Base-by-base conservation (phyloP, 805 yeast genomes). In the Spathaspora girioi region DNA sequence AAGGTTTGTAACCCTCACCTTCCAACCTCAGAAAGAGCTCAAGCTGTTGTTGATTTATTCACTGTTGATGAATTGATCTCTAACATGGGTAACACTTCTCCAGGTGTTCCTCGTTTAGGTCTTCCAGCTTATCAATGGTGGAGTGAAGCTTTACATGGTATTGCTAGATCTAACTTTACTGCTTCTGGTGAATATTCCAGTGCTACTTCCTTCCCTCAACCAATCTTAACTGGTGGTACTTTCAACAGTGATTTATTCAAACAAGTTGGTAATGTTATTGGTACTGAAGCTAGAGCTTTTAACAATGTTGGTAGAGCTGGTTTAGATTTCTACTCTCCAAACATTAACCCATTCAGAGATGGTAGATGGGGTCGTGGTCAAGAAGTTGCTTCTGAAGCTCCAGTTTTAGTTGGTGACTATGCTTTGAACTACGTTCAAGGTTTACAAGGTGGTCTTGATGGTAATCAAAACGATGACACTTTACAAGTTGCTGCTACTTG, bases 361-460 rank as follows among this genome's bases (percentile, higher is more conserved):
- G 11, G 7, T 11, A 47, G 50, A 47, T 47, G 50, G 50, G 54
- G 54, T 31, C 46, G 54, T 31, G 48, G 50, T 15, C 50, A 50
- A 47, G 54, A 51, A 51, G 51, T 44, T 48, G 47, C 47, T 17
- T 50, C 51, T 14, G 49, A 50, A 29, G 44, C 50, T 47, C 54
- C 54, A 26, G 42, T 48, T 35, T 31, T 26, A 19, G 46, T 47
- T 47, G 40, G 43, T 32, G 32, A 32, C 38, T 47, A 47, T 35
- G 50, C 45, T 23, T 42, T 20, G 15, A 47, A 47, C 45, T 42
- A 32, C 7, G 45, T 47, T 35, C 27, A 47, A 31, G 50, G 50
- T 35, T 51, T 51, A 38, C 54, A 51, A 51, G 54, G 54, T 51
- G 54, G 54, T 20, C 38, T 50, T 44, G 43, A 23, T n/a, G 40